Evolutionary conservation across 164 flowering plant genomes (phyloP).

Genomic region (Euptelea pleiosperma): DNA sequence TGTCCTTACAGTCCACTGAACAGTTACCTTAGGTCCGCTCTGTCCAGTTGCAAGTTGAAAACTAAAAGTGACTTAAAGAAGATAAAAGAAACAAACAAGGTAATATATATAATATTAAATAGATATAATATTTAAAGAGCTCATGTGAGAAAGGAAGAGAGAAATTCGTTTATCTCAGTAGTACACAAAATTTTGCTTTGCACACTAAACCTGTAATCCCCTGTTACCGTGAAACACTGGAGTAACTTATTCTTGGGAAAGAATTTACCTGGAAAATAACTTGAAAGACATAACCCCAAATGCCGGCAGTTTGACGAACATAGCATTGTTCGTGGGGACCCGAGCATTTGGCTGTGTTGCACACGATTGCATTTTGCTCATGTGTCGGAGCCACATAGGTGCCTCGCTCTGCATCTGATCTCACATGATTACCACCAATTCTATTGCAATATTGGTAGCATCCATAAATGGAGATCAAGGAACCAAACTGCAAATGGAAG

Average conservation of each 20-base stretch:
- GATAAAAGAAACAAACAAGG: no score
- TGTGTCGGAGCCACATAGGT: constrained; percentile 17
- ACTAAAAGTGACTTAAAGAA: not conserved
- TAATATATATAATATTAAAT: no score
- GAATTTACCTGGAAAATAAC: constrained; percentile 73
- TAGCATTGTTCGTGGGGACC: constrained; percentile 14
- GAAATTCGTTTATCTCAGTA: not conserved
- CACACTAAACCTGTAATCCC: not conserved
- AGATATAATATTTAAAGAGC: no score
- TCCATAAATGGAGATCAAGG: constrained; percentile 65
- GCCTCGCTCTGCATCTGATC: constrained; percentile 55
- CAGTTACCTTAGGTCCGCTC: not conserved
- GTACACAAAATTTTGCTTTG: not conserved
- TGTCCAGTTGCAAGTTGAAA: not conserved
- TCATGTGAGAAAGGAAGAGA: not conserved
- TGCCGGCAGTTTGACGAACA: constrained; percentile 49
- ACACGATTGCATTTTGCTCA: constrained; percentile 19
- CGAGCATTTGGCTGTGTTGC: constrained; percentile 21
- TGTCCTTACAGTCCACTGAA: not conserved
- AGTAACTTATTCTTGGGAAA: not conserved
- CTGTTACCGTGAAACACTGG: not conserved
- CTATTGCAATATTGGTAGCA: constrained; percentile 52
- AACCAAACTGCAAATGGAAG: constrained; percentile 59
- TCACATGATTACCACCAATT: constrained; percentile 37
- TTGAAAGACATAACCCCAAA: constrained; percentile 68